These are phyloP conservation scores for Aureobasidium uvarum DNA, from an alignment of 2,329 filamentous ascomycete genomes.

Conservation along the genomic window DNA sequence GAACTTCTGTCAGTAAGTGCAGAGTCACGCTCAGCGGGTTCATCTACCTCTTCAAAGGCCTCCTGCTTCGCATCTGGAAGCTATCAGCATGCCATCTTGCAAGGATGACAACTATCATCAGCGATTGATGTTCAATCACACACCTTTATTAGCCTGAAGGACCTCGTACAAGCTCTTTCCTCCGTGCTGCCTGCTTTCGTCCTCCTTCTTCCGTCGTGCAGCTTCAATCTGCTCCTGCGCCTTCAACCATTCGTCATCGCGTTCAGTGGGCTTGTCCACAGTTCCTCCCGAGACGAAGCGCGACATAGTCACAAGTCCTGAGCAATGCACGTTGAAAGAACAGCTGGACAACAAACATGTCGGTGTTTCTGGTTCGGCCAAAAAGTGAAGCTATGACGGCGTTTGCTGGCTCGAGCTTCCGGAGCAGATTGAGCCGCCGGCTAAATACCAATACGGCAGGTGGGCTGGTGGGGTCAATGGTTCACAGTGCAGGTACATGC, in stretches of 20 bases:
- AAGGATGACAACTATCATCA: constrained; percentile 11
- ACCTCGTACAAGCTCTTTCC: constrained; percentile 70
- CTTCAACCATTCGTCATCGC: constrained; percentile 61
- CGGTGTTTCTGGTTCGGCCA: constrained; percentile 15
- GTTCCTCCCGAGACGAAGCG: constrained; percentile 55
- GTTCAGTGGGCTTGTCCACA: constrained; percentile 46
- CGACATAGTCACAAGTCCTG: constrained; percentile 41
- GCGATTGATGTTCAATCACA: constrained; percentile 3
- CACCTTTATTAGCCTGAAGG: constrained; percentile 79
- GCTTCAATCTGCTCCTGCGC: constrained; percentile 65
- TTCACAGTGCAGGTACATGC: constrained; percentile 14
- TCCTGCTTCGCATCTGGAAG: constrained; percentile 71
- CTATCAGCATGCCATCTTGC: neutral
- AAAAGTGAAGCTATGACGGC: constrained; percentile 21
- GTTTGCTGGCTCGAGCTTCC: constrained; percentile 16
- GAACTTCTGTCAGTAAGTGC: neutral
- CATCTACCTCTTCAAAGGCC: constrained; percentile 67
- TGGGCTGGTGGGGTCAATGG: constrained; percentile 11
- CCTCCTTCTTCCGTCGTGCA: constrained; percentile 54
- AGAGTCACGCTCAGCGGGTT: neutral
- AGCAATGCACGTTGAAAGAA: neutral
- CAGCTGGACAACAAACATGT: neutral
- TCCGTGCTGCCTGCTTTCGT: constrained; percentile 48
- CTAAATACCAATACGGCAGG: constrained; percentile 13
- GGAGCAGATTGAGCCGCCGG: neutral